phyloP scores from a whole-genome alignment of 495 filamentous ascomycete species.

The Aspergillus haitiensis region DNA sequence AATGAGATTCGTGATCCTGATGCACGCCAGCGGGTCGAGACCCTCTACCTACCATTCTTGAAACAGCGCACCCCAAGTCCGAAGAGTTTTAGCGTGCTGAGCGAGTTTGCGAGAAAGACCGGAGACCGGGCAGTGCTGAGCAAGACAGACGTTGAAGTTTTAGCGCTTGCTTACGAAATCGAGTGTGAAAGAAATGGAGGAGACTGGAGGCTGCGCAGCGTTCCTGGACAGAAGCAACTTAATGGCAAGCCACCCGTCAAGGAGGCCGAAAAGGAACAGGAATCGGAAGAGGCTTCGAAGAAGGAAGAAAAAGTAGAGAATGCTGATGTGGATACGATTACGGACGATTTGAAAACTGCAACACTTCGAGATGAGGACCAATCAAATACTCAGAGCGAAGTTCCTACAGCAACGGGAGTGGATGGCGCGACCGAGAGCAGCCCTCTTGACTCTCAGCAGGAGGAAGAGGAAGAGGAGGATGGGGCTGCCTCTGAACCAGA shows the following conservation, averaged over 20 bases:
- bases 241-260: conserved; percentile 67
- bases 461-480: conserved; percentile 32
- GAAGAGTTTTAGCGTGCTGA: conserved; percentile 74
- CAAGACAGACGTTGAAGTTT: conserved; percentile 79
- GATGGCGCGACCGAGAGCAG: conserved; percentile 12
- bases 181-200: conserved; percentile 82
- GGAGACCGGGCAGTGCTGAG: conserved; percentile 87
- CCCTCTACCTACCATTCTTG: conserved; percentile 78
- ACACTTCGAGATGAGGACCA: conserved; percentile 27
- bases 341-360: conserved; percentile 32
- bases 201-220: conserved; percentile 75
- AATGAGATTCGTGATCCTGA: conserved; percentile 86
- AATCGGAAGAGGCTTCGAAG: conserved; percentile 14
- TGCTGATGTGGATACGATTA: conserved; percentile 33
- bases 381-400: conserved; percentile 13
- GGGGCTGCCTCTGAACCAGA: conserved; percentile 59
- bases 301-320: conserved; percentile 10
- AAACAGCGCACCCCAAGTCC: conserved; percentile 70
- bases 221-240: conserved; percentile 71
- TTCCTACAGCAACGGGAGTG: conserved; percentile 10
- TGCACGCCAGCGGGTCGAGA: conserved; percentile 76
- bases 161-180: conserved; percentile 89
- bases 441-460: conserved; percentile 22
- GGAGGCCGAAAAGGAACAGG: conserved; percentile 29
- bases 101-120: conserved; percentile 83